Evolutionary conservation across 2,329 filamentous ascomycete genomes (phyloP).

Genomic region (Juglanconis sp.): DNA sequence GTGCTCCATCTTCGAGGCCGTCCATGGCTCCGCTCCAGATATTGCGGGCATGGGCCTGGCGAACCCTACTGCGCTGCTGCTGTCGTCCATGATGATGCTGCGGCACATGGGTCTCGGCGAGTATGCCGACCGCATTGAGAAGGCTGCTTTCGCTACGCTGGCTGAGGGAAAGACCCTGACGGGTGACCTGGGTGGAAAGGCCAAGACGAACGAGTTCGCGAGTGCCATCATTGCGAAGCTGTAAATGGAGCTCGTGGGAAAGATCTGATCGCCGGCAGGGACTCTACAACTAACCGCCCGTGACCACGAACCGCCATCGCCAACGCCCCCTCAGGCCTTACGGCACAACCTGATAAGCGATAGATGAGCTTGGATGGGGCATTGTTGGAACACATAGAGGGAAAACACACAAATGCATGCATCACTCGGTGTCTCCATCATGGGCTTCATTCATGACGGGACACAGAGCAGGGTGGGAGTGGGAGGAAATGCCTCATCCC

Average conservation of each 20-base stretch:
- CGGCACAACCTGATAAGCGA: background rate
- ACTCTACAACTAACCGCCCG: background rate
- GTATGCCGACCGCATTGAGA: conserved; percentile 85
- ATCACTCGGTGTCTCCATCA: conserved; percentile 5
- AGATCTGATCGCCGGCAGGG: background rate
- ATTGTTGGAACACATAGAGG: conserved; percentile 1
- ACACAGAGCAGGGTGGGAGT: background rate
- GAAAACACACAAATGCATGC: background rate
- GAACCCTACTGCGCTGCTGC: conserved; percentile 93
- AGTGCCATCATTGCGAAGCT: conserved; percentile 77
- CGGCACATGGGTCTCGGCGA: conserved; percentile 91
- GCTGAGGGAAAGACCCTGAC: conserved; percentile 96
- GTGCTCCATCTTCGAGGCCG: conserved; percentile 99
- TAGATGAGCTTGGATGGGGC: background rate
- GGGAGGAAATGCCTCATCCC: conserved; percentile 1
- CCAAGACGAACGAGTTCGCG: conserved; percentile 94
- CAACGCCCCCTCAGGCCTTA: background rate
- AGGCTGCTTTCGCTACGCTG: conserved; percentile 90
- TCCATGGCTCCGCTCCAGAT: conserved; percentile 95
- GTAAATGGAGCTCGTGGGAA: conserved; percentile 36
- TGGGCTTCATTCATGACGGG: background rate
- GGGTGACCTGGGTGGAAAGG: conserved; percentile 91
- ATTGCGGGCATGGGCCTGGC: conserved; percentile 94
- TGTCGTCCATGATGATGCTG: conserved; percentile 99
- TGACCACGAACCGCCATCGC: background rate